Evolutionary conservation across 2,329 filamentous ascomycete genomes (phyloP), one percentile per base, ranked within the genome.

Genomic region (Cryphonectria nitschkei): DNA sequence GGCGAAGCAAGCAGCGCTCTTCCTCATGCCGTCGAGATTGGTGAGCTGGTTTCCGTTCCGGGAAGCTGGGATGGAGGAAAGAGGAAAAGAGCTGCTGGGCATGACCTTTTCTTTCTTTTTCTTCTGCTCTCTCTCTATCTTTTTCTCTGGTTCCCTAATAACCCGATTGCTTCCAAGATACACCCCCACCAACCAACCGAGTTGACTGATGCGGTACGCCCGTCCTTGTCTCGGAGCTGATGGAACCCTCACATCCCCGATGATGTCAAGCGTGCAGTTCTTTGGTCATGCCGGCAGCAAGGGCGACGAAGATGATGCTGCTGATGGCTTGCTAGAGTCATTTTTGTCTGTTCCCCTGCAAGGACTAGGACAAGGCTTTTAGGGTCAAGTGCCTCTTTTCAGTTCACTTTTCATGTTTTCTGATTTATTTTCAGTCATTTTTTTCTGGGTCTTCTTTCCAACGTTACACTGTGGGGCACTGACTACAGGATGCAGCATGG

Each of bases 261-360:
- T 71, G 63, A 71, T 71, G 68, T 71, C 70, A 69, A 65, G 34
- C 58, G 65, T 71, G 70, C 70, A 69, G 62, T n/a, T 65, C 19
- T 61, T 60, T 69, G 70, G 61, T 71, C 70, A 71, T 71, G 70
- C 70, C 65, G 70, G 67, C 63, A 66, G 62, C 43, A 32, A 50
- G 32, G 61, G 58, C 58, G 58, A 22, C 58, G 58, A 39, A 39
- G 58, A 34, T 61, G 16, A n/a, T 34, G 58, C 34, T 39, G 58
- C 58, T 16, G 26, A 29, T 29, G 26, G 26, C 54, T 16, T 11
- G n/a, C 26, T 16, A 32, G n/a, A 56, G 52, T 29, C 52, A 29
- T 14, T 56, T 46, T 46, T 43, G 2, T 43, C 16, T 22, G 3
- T 46, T 43, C 41, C 14, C 22, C 19, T 50, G 22, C 46, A 50